Percentiles rank a stretch among this genome's conserved stretches.
Conservation (phyloP, 1,284 basidiomycete species). For the Ustilago curta region DNA sequence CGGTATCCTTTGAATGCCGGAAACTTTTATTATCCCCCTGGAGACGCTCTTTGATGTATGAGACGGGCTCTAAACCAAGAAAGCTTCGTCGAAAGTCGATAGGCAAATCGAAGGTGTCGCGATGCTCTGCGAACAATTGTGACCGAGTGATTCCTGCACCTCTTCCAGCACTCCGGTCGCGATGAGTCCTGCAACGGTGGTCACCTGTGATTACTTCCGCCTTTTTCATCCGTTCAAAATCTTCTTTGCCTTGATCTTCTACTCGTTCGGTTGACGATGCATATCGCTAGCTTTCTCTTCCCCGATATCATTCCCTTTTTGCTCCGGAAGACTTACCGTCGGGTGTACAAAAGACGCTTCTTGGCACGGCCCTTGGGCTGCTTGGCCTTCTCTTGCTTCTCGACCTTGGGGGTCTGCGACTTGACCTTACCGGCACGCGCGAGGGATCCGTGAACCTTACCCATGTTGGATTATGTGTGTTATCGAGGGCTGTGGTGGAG, state of each 20-base stretch:
- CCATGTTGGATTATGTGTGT: constrained; percentile 70
- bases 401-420: constrained; percentile 90
- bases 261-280: not conserved
- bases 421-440: constrained; percentile 99
- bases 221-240: too few relatives aligned
- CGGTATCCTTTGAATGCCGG: too few relatives aligned
- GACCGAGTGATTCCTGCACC: too few relatives aligned
- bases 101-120: too few relatives aligned
- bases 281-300: not conserved
- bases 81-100: too few relatives aligned
- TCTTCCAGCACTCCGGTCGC: too few relatives aligned
- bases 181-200: too few relatives aligned
- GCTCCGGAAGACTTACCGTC: constrained; percentile 76
- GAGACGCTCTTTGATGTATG: too few relatives aligned
- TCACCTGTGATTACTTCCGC: too few relatives aligned
- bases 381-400: constrained; percentile 98
- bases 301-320: constrained; percentile 3
- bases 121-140: too few relatives aligned
- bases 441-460: constrained; percentile 96
- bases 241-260: not conserved
- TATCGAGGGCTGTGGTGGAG: constrained; percentile 29
- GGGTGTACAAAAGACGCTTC: constrained; percentile 94
- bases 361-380: constrained; percentile 92
- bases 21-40: too few relatives aligned
- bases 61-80: too few relatives aligned